Evolutionary conservation across 2,329 filamentous ascomycete species (phyloP).

Genomic region (Penicillium sp.): DNA sequence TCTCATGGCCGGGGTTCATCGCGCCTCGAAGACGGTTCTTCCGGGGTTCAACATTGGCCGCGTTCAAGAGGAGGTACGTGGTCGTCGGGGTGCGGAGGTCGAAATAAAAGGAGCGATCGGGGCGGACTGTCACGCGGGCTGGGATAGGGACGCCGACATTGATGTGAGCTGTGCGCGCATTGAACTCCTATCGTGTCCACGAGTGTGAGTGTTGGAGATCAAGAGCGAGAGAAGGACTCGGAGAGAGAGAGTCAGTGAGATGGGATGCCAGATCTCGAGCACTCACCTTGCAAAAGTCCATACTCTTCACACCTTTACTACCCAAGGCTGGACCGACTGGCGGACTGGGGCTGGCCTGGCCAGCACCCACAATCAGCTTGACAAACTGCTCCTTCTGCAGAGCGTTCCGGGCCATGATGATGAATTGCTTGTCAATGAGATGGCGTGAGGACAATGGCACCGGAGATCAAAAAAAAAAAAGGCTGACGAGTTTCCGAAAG

Average conservation of each 20-base stretch:
- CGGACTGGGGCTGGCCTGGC: constrained; percentile 88
- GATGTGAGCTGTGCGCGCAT: constrained; percentile 85
- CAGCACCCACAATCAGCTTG: constrained; percentile 95
- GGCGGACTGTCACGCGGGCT: constrained; percentile 82
- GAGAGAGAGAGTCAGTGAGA: not conserved
- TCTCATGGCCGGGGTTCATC: constrained; percentile 66
- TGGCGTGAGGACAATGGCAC: not conserved
- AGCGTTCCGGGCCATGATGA: constrained; percentile 48
- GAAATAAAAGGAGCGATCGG: constrained; percentile 89
- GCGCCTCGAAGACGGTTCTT: constrained; percentile 74
- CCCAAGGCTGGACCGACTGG: constrained; percentile 94
- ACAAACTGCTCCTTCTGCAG: constrained; percentile 67
- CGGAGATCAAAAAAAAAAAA: no score
- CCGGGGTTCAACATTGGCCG: constrained; percentile 64
- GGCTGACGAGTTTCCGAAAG: no score
- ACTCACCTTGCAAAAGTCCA: constrained; percentile 96
- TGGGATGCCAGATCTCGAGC: not conserved
- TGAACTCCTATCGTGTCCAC: constrained; percentile 69
- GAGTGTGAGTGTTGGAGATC: no score
- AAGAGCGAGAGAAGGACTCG: not conserved
- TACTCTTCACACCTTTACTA: constrained; percentile 96
- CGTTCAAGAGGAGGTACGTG: constrained; percentile 78
- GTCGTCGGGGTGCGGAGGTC: constrained; percentile 92
- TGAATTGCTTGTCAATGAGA: not conserved
- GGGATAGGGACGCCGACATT: constrained; percentile 77